Evolutionary conservation across 768 basidiomycete genomes (phyloP).

Genomic region (Rhodosporidiobolus sp.): DNA sequence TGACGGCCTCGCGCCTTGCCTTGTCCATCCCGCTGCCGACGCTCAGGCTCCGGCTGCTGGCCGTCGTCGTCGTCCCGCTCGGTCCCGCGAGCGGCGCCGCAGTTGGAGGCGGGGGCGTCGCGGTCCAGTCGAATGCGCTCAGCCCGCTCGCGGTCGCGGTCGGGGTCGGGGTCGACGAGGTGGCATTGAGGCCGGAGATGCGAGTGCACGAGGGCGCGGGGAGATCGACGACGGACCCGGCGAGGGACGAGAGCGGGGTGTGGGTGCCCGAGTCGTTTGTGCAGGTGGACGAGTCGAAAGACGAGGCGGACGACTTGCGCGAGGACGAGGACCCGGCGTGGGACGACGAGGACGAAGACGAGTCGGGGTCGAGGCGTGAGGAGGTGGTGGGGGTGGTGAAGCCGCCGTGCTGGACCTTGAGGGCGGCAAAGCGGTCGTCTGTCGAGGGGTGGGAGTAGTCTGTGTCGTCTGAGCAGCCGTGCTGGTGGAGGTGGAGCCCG

Average conservation of each 20-base stretch:
- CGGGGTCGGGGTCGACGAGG: background rate
- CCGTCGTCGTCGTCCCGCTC: no score
- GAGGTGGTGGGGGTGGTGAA: no score
- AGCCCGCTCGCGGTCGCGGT: background rate
- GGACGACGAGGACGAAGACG: background rate
- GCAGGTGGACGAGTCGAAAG: background rate
- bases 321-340: background rate
- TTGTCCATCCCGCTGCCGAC: slow-evolving; percentile 9
- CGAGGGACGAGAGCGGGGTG: background rate
- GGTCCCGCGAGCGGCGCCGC: background rate
- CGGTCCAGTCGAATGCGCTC: background rate
- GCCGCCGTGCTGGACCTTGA: background rate
- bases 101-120: background rate
- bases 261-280: background rate
- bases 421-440: background rate
- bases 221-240: background rate
- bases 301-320: slow-evolving; percentile 1
- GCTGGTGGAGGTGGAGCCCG: background rate
- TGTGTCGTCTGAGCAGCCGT: slow-evolving; percentile 10
- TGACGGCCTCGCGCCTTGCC: slow-evolving; percentile 18
- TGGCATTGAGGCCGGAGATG: background rate
- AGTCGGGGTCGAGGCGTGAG: no score
- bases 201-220: background rate
- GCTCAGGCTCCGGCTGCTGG: slow-evolving; percentile 4
- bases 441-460: slow-evolving; percentile 10